A percentile compares a stretch with the other conserved stretches of the same genome.
Evolutionary conservation across 2,329 filamentous ascomycete genomes (phyloP).

Genomic region (Diaporthe helianthi): DNA sequence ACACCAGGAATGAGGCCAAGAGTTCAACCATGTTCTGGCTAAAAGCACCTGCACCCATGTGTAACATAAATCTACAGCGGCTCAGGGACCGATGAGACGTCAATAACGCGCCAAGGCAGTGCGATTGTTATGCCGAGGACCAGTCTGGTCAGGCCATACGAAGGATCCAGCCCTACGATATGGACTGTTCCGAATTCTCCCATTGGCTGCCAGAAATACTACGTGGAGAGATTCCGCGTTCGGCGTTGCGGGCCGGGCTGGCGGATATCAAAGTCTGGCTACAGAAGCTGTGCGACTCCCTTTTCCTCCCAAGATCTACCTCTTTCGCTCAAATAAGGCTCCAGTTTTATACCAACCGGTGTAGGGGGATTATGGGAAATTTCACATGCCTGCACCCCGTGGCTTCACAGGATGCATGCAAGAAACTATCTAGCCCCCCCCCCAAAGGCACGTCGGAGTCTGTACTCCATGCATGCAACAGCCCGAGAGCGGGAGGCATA

Average conservation of each 20-base stretch:
- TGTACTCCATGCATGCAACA: neutral
- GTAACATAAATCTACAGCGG: constrained; percentile 21
- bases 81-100: constrained; percentile 25
- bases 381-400: constrained; percentile 11
- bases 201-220: constrained; percentile 4
- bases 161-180: constrained; percentile 18
- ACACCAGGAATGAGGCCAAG: constrained; percentile 3
- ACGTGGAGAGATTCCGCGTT: neutral
- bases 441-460: neutral
- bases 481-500: neutral
- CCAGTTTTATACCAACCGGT: constrained; percentile 15
- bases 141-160: constrained; percentile 6
- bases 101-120: constrained; percentile 13
- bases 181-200: neutral
- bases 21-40: constrained; percentile 25
- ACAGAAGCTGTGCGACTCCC: constrained; percentile 20
- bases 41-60: constrained; percentile 4
- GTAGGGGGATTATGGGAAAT: neutral
- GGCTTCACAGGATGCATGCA: constrained; percentile 9
- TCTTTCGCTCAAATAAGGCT: neutral
- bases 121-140: constrained; percentile 15
- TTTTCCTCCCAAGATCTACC: constrained; percentile 11
- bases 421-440: neutral
- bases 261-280: constrained; percentile 10
- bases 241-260: constrained; percentile 28